phyloP scores from a whole-genome alignment of 1,284 basidiomycete species.

The Spongispora temasekensis region DNA sequence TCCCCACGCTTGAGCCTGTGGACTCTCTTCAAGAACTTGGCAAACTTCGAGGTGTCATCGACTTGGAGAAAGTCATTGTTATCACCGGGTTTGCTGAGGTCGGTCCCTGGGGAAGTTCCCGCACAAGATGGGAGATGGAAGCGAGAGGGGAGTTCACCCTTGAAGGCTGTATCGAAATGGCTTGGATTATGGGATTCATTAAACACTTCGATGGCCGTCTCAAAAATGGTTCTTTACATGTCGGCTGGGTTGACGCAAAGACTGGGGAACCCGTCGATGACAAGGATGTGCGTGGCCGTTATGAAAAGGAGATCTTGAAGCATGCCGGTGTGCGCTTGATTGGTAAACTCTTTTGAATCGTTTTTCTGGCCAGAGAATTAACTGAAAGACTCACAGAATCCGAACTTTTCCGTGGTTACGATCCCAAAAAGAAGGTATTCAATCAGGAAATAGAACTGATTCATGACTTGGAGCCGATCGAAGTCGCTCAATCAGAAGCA shows the following conservation, averaged over 20 bases:
- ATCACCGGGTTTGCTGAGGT: constrained; percentile 97
- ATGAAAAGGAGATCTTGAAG: constrained; percentile 91
- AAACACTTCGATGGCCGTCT: constrained; percentile 98
- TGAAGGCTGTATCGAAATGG: constrained; percentile 98
- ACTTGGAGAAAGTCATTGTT: constrained; percentile 95
- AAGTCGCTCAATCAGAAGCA: constrained; percentile 90
- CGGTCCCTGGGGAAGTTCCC: constrained; percentile 97
- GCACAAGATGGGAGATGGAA: constrained; percentile 99
- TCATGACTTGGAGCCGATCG: constrained; percentile 96
- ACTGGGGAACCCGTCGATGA: constrained; percentile 97
- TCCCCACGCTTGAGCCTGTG: constrained; percentile 77
- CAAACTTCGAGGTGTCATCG: constrained; percentile 83
- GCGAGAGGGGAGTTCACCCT: constrained; percentile 92
- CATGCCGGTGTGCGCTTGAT: constrained; percentile 97
- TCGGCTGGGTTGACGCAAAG: constrained; percentile 98
- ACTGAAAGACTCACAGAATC: constrained; percentile 64
- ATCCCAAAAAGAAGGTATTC: constrained; percentile 96
- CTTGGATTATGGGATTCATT: constrained; percentile 99
- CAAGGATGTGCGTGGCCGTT: constrained; percentile 92
- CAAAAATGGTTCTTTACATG: constrained; percentile 89
- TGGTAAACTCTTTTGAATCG: constrained; percentile 51
- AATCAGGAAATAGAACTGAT: constrained; percentile 96
- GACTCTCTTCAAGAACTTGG: constrained; percentile 72
- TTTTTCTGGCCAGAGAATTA: not conserved
- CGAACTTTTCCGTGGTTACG: constrained; percentile 95